Evolutionary conservation across 805 yeast genomes (phyloP).

Genomic region (Metschnikowia lochheadii): DNA sequence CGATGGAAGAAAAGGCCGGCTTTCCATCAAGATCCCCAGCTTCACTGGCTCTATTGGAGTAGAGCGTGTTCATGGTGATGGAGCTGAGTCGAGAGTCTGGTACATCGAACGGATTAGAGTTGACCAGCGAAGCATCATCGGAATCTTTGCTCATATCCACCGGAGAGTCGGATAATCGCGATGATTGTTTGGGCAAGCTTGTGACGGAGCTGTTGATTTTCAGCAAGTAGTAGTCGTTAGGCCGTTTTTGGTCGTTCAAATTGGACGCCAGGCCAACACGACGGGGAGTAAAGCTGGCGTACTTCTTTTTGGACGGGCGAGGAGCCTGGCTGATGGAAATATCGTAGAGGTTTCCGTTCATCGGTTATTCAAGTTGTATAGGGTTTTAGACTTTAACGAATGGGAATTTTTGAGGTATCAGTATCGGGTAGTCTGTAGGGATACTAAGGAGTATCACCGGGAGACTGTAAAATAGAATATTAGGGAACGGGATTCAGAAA

Average conservation of each 20-base stretch:
- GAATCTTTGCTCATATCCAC: conserved; percentile 26
- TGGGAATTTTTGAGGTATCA: no score
- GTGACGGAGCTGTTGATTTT: conserved; percentile 24
- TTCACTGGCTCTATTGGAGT: conserved; percentile 12
- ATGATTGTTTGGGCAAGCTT: conserved; percentile 18
- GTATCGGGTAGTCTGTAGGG: no score
- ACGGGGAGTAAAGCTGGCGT: conserved; percentile 15
- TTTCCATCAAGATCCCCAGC: conserved; percentile 2
- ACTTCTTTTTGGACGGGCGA: conserved; percentile 18
- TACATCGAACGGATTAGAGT: conserved; percentile 30
- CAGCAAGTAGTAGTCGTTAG: conserved; percentile 38
- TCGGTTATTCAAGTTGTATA: conserved; percentile 2
- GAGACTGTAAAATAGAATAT: no score
- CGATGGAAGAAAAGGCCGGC: conserved; percentile 4
- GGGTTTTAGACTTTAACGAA: no score
- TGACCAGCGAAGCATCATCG: conserved; percentile 34
- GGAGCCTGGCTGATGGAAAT: conserved; percentile 15
- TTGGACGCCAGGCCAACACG: conserved; percentile 26
- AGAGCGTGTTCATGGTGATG: conserved; percentile 27
- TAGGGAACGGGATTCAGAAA: no score
- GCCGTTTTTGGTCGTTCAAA: conserved; percentile 27
- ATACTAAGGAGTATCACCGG: no score
- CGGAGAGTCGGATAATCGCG: conserved; percentile 29
- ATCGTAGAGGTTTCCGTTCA: conserved; percentile 27
- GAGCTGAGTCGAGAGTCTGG: conserved; percentile 38